Base-by-base conservation (phyloP, 192 early-diverging fungal species). In the Backusella tuberculispora region DNA sequence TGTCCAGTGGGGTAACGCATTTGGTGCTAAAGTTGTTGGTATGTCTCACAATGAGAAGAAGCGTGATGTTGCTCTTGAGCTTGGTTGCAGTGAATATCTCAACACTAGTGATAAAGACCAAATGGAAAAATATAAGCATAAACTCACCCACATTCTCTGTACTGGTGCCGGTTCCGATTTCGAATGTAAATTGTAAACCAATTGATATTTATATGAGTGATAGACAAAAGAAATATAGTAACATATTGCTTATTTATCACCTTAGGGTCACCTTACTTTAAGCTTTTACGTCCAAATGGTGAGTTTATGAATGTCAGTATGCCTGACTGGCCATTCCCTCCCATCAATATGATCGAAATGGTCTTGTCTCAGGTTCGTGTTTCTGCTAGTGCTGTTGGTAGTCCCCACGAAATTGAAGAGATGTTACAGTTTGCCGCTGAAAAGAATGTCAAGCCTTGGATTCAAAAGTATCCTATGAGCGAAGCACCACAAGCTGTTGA, bases 281-380 rank as follows among this genome's bases (percentile, higher is more conserved):
- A 5, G 6, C n/a, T 72, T 38, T 19, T 80, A 6, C 19, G 29
- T 1, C 10, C 69, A 37, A 75, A 88, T 43, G 88, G 92, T 43
- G 83, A 83, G 38, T 82, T 95, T 38, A 83, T 93, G 38, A 53
- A 92, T 45, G 86, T 95, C 71, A 86, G 84, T 13, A 44, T 90
- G 4, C 93, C 93, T 15, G 85, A 91, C 3, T 43, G 47, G 63
- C 63, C 56, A 1, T 68, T 76, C 13, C 10, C 45, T 6, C 37
- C 19, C 3, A 65, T 80, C 41, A 73, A 60, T 13, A 66, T 72
- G 43, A 46, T 71, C 4, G 4, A 34, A 6, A 60, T 75, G 13
- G 45, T 63, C 12, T 1, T 45, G 0, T 63, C 67, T 42, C 80
- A 89, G 69, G 78, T 85, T 6, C 71, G 71, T 19, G 79, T 88